A percentile compares a stretch with the other conserved stretches of the same genome.
phyloP scores from a whole-genome alignment of 2,329 filamentous ascomycete species.

The Trichoderma pleuroti region DNA sequence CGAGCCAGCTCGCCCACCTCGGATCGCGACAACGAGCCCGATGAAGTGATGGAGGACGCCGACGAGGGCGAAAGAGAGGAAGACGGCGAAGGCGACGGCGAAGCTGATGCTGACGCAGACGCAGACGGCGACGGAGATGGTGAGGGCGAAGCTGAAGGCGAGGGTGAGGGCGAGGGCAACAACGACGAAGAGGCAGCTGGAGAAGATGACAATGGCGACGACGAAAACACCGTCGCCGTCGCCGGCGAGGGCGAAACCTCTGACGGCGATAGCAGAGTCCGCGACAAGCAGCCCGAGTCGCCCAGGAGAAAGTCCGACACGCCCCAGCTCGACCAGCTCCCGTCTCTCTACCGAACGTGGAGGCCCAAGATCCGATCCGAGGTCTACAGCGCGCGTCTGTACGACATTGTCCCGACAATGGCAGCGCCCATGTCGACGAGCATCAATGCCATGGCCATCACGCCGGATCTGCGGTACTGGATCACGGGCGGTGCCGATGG shows the following conservation, averaged over 20 bases:
- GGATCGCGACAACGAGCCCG: conserved; percentile 44
- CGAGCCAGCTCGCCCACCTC: conserved; percentile 33
- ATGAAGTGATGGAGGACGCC: conserved; percentile 56
- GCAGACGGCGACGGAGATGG: conserved; percentile 36
- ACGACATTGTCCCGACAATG: conserved; percentile 96
- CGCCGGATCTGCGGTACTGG: conserved; percentile 91
- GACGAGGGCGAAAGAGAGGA: conserved; percentile 40
- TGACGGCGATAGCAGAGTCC: conserved; percentile 19
- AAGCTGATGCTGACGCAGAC: conserved; percentile 37
- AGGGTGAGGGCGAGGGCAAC: conserved; percentile 36
- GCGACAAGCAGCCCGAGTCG: conserved; percentile 19
- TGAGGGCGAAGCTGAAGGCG: conserved; percentile 31
- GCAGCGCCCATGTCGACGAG: conserved; percentile 94
- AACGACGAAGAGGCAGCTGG: conserved; percentile 20
- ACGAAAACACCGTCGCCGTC: conserved; percentile 29
- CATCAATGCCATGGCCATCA: conserved; percentile 87
- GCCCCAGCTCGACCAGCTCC: conserved; percentile 22
- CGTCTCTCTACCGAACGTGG: conserved; percentile 24
- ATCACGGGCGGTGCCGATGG: conserved; percentile 92
- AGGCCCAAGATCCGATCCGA: conserved; percentile 70
- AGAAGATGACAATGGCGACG: conserved; percentile 35
- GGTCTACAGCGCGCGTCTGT: conserved; percentile 72
- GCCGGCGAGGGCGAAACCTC: conserved; percentile 25
- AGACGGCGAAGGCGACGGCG: conserved; percentile 51
- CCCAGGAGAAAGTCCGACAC: conserved; percentile 28